Percentiles rank a stretch among this genome's conserved stretches.
phyloP scores from a whole-genome alignment of 331 rosid genomes.

The Rhamnella rubrinervis region DNA sequence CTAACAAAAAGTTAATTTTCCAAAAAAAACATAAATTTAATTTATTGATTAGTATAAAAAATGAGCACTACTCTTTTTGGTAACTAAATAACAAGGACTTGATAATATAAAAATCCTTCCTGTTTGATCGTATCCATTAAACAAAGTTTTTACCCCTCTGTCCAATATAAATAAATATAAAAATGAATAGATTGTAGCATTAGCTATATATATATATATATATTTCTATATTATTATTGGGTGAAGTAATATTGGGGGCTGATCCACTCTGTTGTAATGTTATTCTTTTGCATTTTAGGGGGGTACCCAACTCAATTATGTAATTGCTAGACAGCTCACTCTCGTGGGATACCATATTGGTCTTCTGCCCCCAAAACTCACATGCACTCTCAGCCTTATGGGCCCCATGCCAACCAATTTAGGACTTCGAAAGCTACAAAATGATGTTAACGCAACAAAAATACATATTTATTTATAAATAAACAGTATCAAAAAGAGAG shows the following conservation, averaged over 20 bases:
- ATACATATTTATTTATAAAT: neutral
- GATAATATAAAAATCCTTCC: too few relatives aligned
- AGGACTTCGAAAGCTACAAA: slow-evolving; percentile 14
- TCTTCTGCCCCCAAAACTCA: slow-evolving; percentile 21
- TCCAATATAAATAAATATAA: too few relatives aligned
- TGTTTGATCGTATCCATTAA: too few relatives aligned
- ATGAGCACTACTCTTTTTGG: too few relatives aligned
- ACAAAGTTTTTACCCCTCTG: too few relatives aligned
- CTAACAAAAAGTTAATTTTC: too few relatives aligned
- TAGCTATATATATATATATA: too few relatives aligned
- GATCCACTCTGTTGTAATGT: neutral
- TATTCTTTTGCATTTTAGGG: neutral
- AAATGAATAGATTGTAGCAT: too few relatives aligned
- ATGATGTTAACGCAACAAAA: neutral
- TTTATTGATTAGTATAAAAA: too few relatives aligned
- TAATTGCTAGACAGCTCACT: slow-evolving; percentile 37
- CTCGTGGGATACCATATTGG: slow-evolving; percentile 18
- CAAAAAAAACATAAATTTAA: too few relatives aligned
- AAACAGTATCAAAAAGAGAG: neutral
- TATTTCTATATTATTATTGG: too few relatives aligned
- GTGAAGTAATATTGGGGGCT: neutral
- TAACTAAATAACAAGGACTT: too few relatives aligned
- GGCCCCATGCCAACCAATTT: slow-evolving; percentile 24
- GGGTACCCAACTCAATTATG: neutral
- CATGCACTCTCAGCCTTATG: slow-evolving; percentile 30